A percentile compares a stretch with the other conserved stretches of the same genome.
phyloP scores from a whole-genome alignment of 2,329 filamentous ascomycete species.

The Colletotrichum filicis region DNA sequence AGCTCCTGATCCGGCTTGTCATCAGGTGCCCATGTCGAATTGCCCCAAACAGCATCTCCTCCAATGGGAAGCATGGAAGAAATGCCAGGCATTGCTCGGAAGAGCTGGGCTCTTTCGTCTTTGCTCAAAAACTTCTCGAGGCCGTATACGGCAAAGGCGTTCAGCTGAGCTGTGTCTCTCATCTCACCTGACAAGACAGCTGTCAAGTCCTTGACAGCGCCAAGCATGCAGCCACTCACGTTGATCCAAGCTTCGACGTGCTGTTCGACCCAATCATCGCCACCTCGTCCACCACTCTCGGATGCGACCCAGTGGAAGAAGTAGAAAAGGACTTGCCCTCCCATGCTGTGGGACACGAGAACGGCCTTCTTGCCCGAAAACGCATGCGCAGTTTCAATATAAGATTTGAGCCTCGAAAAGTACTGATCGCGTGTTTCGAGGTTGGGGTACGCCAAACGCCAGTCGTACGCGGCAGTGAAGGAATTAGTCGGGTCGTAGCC shows the following conservation, averaged over 20 bases:
- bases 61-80: conserved; percentile 97
- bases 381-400: conserved; percentile 86
- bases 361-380: conserved; percentile 83
- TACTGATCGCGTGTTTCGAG: conserved; percentile 93
- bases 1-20: conserved; percentile 78
- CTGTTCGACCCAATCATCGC: conserved; percentile 87
- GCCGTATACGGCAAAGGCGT: conserved; percentile 95
- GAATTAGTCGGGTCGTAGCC: conserved; percentile 90
- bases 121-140: conserved; percentile 94
- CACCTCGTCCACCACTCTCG: conserved; percentile 81
- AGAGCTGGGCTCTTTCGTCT: conserved; percentile 91
- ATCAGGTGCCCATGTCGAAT: conserved; percentile 87
- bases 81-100: conserved; percentile 96
- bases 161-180: conserved; percentile 97
- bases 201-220: conserved; percentile 89
- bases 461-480: conserved; percentile 83
- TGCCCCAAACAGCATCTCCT: conserved; percentile 95
- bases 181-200: conserved; percentile 96
- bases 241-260: conserved; percentile 98
- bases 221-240: conserved; percentile 97
- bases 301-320: conserved; percentile 82
- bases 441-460: conserved; percentile 90
- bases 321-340: conserved; percentile 91
- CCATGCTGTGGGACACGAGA: conserved; percentile 95
- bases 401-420: conserved; percentile 88